Base-by-base conservation (phyloP, 1,284 basidiomycete genomes). In the Austropuccinia psidii region DNA sequence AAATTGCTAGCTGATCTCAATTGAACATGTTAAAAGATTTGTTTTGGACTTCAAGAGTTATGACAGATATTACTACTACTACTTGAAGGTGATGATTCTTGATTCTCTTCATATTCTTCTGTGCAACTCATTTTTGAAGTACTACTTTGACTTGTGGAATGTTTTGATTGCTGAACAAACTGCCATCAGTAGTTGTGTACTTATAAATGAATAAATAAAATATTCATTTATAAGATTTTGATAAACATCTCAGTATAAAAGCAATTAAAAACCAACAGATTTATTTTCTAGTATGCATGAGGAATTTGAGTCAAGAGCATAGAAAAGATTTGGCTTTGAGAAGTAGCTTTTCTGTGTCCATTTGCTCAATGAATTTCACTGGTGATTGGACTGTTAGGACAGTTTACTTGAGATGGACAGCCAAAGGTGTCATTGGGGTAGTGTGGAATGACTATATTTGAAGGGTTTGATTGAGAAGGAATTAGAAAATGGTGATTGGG, bases 101-200 rank as follows among this genome's bases (percentile, higher is more conserved):
- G 45, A 8, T 9, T 29, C 6, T 21, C 58, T 11, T 73, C 58
- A 19, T 73, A 57, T 8, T 73, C 69, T n/a, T 64, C 69, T 9
- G 60, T 39, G n/a, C 69, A 33, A 52, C 58, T 73, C 37, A 57
- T n/a, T 50, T 73, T 73, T 37, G 47, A 57, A 27, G 33, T 73
- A 33, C 69, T 73, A 17, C 69, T 58, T 52, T 73, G 69, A 41
- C 69, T 73, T 9, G 31, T 49, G 13, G 69, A 73, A 19, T 49
- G 57, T 15, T 24, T 45, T 4, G 60, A 24, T 6, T 50, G 58
- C 17, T 39, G 60, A 13, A 33, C 0, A n/a, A 50, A 50, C 2
- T 7, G 15, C 69, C 69, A 54, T 61, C 69, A 9, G 43, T 50
- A 13, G 27, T 50, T 15, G 57, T 47, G 47, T 27, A 11, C 9